Evolutionary conservation across 805 yeast species (phyloP), one percentile per base, ranked within the genome.

Genomic region (Starmerella vaccinii): DNA sequence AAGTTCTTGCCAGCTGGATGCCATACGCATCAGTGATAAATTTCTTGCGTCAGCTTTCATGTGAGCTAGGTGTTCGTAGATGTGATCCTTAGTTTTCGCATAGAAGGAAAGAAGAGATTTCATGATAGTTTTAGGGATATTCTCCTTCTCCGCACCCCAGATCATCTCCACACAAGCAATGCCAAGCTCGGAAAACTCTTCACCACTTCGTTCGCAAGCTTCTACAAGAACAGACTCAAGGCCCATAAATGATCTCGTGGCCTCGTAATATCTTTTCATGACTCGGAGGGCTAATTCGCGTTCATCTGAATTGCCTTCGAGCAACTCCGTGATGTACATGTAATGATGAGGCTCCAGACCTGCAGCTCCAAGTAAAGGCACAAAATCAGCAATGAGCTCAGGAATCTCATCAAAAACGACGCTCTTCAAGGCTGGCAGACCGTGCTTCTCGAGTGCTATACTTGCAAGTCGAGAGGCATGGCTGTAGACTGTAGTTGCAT

Each of bases 1-100:
- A 16, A 57, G 46, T 12, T 30, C 45, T 5, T 46, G 47, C 58
- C 58, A 46, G 3, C 8, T 26, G 15, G 41, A n/a, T 7, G 5
- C 10, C 27, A 34, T 7, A 10, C n/a, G 35, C 21, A 43, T 3
- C 13, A 19, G 18, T 4, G 38, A 43, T n/a, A 43, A 15, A 6
- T 33, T 10, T 9, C 3, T 22, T 3, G 7, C 15, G 12, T 19
- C 38, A 5, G 18, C 15, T 12, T 3, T 21, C 4, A 21, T 18
- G 2, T n/a, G 13, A 2, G 15, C 19, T 8, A n/a, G 13, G 29
- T 18, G 6, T 15, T 30, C 8, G 21, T 22, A 8, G 23, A 21
- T 38, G 7, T 12, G 5, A 30, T 43, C 46, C 13, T 18, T 10
- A 22, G n/a, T 15, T 5, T 39, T 5, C 6, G 2, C n/a, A 15